phyloP scores from a whole-genome alignment of 2,329 filamentous ascomycete genomes.

The Teratosphaeria epicoccoides region DNA sequence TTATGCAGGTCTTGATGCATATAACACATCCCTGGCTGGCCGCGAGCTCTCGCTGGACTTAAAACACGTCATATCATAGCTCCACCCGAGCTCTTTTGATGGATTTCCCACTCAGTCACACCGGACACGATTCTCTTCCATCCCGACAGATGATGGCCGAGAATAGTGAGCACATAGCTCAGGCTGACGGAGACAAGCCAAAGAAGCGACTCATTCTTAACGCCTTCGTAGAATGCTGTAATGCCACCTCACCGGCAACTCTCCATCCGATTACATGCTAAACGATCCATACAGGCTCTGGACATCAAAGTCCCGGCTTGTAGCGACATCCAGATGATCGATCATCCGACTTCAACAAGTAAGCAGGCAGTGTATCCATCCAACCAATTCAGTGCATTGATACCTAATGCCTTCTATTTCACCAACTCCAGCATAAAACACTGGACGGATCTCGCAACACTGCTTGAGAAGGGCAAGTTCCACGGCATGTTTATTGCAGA shows the following conservation, averaged over 20 bases:
- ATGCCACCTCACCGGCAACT: conserved; percentile 24
- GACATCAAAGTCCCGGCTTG: conserved; percentile 49
- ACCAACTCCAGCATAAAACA: conserved; percentile 52
- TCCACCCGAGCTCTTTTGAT: neutral
- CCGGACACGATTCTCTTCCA: neutral
- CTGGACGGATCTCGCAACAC: conserved; percentile 53
- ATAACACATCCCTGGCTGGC: too few relatives aligned
- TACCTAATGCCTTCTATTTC: conserved; percentile 21
- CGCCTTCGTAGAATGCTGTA: conserved; percentile 1
- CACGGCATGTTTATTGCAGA: conserved; percentile 58
- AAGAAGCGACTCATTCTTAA: neutral
- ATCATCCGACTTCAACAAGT: neutral
- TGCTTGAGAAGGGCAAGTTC: conserved; percentile 52
- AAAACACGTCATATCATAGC: neutral
- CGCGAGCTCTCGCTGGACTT: too few relatives aligned
- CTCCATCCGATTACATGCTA: neutral
- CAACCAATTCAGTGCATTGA: neutral
- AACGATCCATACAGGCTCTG: neutral
- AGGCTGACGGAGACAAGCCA: neutral
- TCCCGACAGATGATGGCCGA: neutral
- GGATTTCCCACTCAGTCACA: neutral
- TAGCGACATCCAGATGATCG: conserved; percentile 54
- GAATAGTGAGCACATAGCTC: neutral
- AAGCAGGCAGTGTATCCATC: neutral
- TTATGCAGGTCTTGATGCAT: too few relatives aligned